Evolutionary conservation across 169 alveolate species (phyloP), one percentile per base, ranked within the genome.

Genomic region (Babesia gibsoni): DNA sequence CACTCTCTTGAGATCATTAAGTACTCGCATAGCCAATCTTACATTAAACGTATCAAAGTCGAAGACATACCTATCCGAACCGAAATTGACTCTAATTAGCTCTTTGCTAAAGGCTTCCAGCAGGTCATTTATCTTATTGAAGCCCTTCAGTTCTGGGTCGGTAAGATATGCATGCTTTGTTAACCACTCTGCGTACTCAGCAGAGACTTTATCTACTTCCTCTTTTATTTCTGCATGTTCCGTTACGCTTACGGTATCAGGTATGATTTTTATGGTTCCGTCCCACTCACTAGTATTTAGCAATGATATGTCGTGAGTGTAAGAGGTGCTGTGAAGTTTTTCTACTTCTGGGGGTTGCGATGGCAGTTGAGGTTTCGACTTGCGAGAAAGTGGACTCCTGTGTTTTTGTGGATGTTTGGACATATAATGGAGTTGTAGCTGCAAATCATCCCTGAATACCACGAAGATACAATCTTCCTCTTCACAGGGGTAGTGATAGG

Each of bases 401-500:
- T 61, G 72, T 2, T 43, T 25, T 1, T 43, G 57, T 0, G 87
- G 87, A 35, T 78, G 87, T 54, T 78, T 67, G 18, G 68, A 54
- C 58, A 67, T 37, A 45, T 78, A 78, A 48, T 78, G 87, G 25
- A 78, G 69, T 43, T 59, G 87, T 36, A 78, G 58, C 77, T 78
- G 87, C 25, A 67, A 23, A 29, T 78, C 82, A 18, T 66, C 82
- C 18, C 78, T 35, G 48, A 78, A 78, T 8, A 78, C 87, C 25
- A 78, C 70, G 45, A 78, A 78, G 78, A 67, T 57, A 69, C 87
- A 78, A 25, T 66, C 68, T 32, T 25, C 58, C 77, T 78, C 87
- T 27, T 67, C 82, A 48, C 87, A 78, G 0, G 87, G 87, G 52
- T 78, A 78, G 54, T 78, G 87, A 39, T 61, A 59, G 1, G 81